Evolutionary conservation across 805 yeast genomes (phyloP), one percentile per base, ranked within the genome.

Genomic region (Tetrapisispora nanseiensis): DNA sequence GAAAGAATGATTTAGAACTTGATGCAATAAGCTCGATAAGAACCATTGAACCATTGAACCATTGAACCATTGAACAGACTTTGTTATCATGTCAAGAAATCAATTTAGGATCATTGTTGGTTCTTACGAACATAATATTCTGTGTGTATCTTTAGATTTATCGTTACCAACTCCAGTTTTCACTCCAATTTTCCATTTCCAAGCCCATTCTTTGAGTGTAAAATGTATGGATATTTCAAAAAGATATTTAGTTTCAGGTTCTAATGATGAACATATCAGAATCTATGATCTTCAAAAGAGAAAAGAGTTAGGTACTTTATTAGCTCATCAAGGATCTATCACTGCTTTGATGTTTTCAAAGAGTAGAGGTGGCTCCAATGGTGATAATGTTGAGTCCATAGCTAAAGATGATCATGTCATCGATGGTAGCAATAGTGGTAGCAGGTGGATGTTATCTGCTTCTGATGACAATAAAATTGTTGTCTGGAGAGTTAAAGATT

Each of bases 401-500:
- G 13, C 32, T 6, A 18, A 24, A 15, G 26, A 21, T 21, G 44
- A 38, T 2, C 43, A 50, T 6, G 45, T 72, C 42, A 63, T 70
- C n/a, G 87, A 48, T 11, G 46, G 38, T 27, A 49, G 48, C 15
- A 33, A 38, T 4, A 47, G 52, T 31, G 48, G 48, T 26, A 55
- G 52, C 33, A 86, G 81, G 56, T 92, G 98, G 98, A 70, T 92
- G 28, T 65, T 92, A 21, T 82, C 94, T 11, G 95, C 92, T 1
- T 83, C 89, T 2, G 95, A 84, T 34, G 97, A 92, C 59, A 95
- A 96, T 20, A 81, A 79, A 46, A 78, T 92, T 37, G 76, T 86
- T 40, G 74, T 92, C 33, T 92, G 98, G 98, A 72, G 97, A 62
- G 83, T 92, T 3, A 86, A 85, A 61, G 98, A 92, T 65, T 92